phyloP scores from a whole-genome alignment of 495 filamentous ascomycete species.

The Xylaria nigripes region DNA sequence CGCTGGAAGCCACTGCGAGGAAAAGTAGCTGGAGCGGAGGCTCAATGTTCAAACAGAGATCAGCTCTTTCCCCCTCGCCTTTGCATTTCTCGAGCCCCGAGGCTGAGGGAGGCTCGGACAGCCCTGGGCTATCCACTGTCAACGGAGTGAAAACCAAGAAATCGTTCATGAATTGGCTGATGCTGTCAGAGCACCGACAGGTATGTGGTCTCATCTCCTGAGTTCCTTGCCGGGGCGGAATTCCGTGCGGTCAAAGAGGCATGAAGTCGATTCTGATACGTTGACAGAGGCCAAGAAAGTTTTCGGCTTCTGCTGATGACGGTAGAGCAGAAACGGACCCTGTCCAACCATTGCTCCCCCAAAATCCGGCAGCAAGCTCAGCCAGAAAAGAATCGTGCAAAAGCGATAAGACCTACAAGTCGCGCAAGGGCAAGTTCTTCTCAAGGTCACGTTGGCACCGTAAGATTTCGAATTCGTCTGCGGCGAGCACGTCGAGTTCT shows the following conservation, averaged over 20 bases:
- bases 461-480: constrained; percentile 27
- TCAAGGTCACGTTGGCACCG: constrained; percentile 37
- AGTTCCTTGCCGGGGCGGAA: background rate
- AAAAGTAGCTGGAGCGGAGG: constrained; percentile 2
- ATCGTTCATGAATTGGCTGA: constrained; percentile 16
- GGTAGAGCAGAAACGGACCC: background rate
- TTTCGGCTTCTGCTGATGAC: background rate
- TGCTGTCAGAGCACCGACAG: constrained; percentile 15
- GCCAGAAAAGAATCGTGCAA: constrained; percentile 8
- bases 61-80: constrained; percentile 1
- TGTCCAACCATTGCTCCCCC: background rate
- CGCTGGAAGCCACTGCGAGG: background rate
- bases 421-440: constrained; percentile 20
- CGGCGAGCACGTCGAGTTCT: constrained; percentile 31
- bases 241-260: background rate
- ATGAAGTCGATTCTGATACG: background rate
- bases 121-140: background rate
- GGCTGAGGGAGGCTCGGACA: background rate
- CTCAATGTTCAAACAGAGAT: constrained; percentile 1
- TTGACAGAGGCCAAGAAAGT: background rate
- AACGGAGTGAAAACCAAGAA: constrained; percentile 11
- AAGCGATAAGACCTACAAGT: constrained; percentile 12
- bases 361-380: background rate
- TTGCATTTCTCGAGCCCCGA: constrained; percentile 2
- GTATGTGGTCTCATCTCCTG: constrained; percentile 12